Evolutionary conservation across 805 yeast species (phyloP), one percentile per base, ranked within the genome.

Genomic region (Zygoascus ofunaensis): DNA sequence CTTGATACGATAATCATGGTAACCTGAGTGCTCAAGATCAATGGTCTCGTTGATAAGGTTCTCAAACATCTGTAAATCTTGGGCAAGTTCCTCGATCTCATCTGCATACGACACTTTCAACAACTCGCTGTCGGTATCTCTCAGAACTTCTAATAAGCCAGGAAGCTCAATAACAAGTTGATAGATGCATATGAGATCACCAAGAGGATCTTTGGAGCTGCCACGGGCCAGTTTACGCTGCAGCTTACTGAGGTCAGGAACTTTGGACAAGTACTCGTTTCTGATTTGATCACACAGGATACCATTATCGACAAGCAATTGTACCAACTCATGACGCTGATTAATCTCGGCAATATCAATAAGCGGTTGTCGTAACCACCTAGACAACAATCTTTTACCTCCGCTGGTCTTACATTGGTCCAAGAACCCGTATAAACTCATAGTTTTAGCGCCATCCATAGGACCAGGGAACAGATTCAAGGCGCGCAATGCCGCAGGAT

Each of bases 301-400:
- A 4, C 86, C 64, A 53, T 87, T 84, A 26, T 80, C 74, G n/a
- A 84, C 69, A 51, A 92, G 64, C 47, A 74, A 72, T 22, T 77
- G 82, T n/a, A 90, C 95, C 41, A 92, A 65, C 5, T 67, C 61
- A 51, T 85, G 96, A 41, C 99, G 72, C 37, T 77, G 70, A 34
- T 65, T 61, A 34, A 92, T 87, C 41, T 71, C 77, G 0, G 54
- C 57, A 8, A 72, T 57, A 51, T 78, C 77, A 43, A 94, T 80
- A 40, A 92, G 70, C 0, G 99, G 99, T 63, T 92, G 98, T 58
- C 90, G 92, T 49, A 92, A 71, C 98, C 98, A 92, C 57, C 87
- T 95, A 14, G 92, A 80, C 21, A 92, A 71, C 41, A 89, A 64
- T 51, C 97, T 73, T 1, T 90, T 69, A 5, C 99, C 99, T n/a